Conservation (phyloP, 1,284 basidiomycete species). For the Leccinum subspadiceum region DNA sequence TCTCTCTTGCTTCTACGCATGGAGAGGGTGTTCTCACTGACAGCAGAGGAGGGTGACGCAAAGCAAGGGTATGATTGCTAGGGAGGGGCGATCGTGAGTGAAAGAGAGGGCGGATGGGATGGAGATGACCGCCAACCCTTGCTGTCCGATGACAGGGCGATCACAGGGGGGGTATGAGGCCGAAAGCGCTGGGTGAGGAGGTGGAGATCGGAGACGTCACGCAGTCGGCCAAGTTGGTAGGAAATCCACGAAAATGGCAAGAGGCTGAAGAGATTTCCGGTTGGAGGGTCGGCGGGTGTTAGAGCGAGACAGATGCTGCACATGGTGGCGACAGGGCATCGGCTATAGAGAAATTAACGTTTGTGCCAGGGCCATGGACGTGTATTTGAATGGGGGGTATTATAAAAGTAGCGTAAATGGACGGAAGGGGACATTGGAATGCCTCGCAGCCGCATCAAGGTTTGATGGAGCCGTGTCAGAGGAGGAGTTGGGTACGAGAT, state of each 20-base stretch:
- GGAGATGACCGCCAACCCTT: constrained; percentile 4
- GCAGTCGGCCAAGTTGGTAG: neutral
- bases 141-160: neutral
- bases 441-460: constrained; percentile 23
- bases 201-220: constrained; percentile 9
- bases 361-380: constrained; percentile 1
- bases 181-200: neutral
- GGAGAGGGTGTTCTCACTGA: constrained; percentile 13
- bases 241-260: constrained; percentile 8
- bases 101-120: neutral
- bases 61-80: neutral
- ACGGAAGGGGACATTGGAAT: constrained; percentile 7
- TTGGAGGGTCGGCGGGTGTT: constrained; percentile 1
- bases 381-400: constrained; percentile 6
- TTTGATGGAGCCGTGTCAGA: constrained; percentile 24
- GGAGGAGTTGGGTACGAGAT: neutral
- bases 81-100: constrained; percentile 1
- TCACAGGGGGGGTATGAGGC: neutral
- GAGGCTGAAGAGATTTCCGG: constrained; percentile 5
- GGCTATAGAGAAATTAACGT: constrained; percentile 22
- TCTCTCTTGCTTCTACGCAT: constrained; percentile 12
- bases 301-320: constrained; percentile 5
- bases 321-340: constrained; percentile 7
- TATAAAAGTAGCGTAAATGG: constrained; percentile 9
- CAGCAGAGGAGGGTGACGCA: constrained; percentile 1